Percentiles rank a stretch among this genome's conserved stretches.
These are phyloP conservation scores for Ophiognomonia clavigignenti-juglandacearum DNA, from an alignment of 2,329 filamentous ascomycete genomes.

Conservation along the genomic window DNA sequence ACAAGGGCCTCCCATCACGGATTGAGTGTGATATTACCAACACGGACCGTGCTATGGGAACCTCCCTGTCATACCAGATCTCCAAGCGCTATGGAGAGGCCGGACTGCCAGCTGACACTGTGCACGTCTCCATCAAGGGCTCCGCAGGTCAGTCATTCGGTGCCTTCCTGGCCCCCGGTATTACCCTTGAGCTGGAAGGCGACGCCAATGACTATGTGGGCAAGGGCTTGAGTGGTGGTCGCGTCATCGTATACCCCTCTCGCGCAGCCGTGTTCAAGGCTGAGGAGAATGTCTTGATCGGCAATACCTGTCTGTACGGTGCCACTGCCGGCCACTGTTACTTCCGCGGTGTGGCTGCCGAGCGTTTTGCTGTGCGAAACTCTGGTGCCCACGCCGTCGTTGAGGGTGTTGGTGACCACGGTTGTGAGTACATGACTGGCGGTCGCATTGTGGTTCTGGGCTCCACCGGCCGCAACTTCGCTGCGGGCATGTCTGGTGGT, in stretches of 20 bases:
- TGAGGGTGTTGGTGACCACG: conserved; percentile 92
- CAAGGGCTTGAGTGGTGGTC: conserved; percentile 90
- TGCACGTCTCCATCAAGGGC: conserved; percentile 94
- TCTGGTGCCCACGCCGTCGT: conserved; percentile 95
- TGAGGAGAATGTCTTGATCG: conserved; percentile 90
- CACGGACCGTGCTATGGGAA: conserved; percentile 89
- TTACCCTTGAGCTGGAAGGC: conserved; percentile 91
- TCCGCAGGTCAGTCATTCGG: conserved; percentile 96
- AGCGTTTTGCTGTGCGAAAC: conserved; percentile 95
- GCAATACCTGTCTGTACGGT: conserved; percentile 93
- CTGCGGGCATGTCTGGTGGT: conserved; percentile 96
- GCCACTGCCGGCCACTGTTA: conserved; percentile 87
- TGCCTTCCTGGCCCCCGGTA: conserved; percentile 86
- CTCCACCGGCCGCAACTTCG: conserved; percentile 91
- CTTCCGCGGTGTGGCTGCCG: conserved; percentile 94
- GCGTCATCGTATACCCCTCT: conserved; percentile 88
- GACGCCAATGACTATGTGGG: conserved; percentile 96
- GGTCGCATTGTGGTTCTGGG: conserved; percentile 85
- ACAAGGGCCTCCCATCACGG: conserved; percentile 87
- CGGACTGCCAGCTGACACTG: conserved; percentile 85
- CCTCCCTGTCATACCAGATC: conserved; percentile 92
- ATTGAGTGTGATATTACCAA: conserved; percentile 97
- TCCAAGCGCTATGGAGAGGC: conserved; percentile 87
- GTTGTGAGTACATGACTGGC: conserved; percentile 98
- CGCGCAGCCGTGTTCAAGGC: conserved; percentile 89